Evolutionary conservation across 495 filamentous ascomycete genomes (phyloP).

Genomic region (Neurospora sp.): DNA sequence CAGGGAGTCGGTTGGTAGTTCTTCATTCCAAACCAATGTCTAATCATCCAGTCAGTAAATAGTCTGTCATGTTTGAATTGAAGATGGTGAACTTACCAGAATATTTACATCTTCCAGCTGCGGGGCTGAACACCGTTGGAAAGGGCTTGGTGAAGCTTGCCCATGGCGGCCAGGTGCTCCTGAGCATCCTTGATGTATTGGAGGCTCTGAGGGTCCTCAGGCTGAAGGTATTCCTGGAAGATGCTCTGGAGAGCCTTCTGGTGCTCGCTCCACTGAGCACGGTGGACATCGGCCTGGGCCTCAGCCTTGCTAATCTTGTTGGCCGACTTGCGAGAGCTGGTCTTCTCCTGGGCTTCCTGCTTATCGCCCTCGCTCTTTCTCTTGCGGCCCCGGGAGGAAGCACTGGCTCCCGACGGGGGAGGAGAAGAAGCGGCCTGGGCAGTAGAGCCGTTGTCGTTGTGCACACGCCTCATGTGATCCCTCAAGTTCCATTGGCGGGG

Average conservation of each 20-base stretch:
- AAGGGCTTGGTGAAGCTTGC: conserved; percentile 15
- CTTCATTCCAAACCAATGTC: background rate
- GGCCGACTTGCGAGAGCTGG: conserved; percentile 32
- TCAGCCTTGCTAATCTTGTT: conserved; percentile 18
- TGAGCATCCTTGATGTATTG: conserved; percentile 35
- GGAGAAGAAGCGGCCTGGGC: conserved; percentile 28
- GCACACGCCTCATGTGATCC: conserved; percentile 91
- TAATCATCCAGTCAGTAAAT: background rate
- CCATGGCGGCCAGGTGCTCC: conserved; percentile 34
- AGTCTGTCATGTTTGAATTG: background rate
- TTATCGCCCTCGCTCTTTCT: conserved; percentile 38
- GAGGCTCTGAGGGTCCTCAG: conserved; percentile 34
- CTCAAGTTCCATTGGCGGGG: conserved; percentile 86
- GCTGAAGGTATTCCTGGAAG: conserved; percentile 31
- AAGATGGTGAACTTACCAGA: background rate
- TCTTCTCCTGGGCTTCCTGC: conserved; percentile 22
- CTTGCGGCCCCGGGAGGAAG: conserved; percentile 35
- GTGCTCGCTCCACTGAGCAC: conserved; percentile 39
- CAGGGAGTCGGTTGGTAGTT: conserved; percentile 3
- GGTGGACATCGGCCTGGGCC: conserved; percentile 22
- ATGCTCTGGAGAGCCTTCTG: conserved; percentile 35
- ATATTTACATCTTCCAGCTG: background rate
- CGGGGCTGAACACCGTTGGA: background rate
- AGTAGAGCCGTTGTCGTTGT: conserved; percentile 56
- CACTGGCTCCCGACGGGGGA: conserved; percentile 17